phyloP scores from a whole-genome alignment of 2,329 filamentous ascomycete species.

The Talaromyces rugulosus region DNA sequence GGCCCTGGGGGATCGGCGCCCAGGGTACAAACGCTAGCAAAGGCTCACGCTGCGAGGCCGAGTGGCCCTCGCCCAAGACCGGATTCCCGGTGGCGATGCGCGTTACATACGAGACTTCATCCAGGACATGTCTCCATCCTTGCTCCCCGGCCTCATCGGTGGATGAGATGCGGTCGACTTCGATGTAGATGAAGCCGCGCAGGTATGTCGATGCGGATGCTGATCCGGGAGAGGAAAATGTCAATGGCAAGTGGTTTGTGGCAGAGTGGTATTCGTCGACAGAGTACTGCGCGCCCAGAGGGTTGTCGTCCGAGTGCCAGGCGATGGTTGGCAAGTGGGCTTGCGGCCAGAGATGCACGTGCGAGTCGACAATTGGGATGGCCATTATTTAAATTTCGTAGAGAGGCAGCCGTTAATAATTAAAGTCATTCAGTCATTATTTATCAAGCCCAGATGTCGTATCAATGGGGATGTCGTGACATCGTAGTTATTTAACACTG shows the following conservation, averaged over 20 bases:
- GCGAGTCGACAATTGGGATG: constrained; percentile 71
- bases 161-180: constrained; percentile 70
- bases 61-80: constrained; percentile 56
- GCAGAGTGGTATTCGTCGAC: constrained; percentile 58
- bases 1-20: constrained; percentile 72
- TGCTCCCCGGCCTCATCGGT: constrained; percentile 39
- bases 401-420: background rate
- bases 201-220: constrained; percentile 31
- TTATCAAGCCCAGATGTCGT: background rate
- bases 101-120: constrained; percentile 67
- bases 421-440: background rate
- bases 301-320: constrained; percentile 61
- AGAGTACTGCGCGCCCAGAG: constrained; percentile 62
- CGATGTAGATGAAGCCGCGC: constrained; percentile 74
- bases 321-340: constrained; percentile 62
- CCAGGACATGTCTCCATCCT: constrained; percentile 65
- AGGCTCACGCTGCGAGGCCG: constrained; percentile 46
- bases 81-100: constrained; percentile 61
- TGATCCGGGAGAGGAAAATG: background rate
- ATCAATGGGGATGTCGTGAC: background rate
- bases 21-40: constrained; percentile 73
- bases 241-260: constrained; percentile 10
- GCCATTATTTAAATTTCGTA: constrained; percentile 16
- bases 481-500: background rate
- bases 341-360: constrained; percentile 81